phyloP scores from a whole-genome alignment of 805 yeast genomes.

The Kluyveromyces aestuarii region DNA sequence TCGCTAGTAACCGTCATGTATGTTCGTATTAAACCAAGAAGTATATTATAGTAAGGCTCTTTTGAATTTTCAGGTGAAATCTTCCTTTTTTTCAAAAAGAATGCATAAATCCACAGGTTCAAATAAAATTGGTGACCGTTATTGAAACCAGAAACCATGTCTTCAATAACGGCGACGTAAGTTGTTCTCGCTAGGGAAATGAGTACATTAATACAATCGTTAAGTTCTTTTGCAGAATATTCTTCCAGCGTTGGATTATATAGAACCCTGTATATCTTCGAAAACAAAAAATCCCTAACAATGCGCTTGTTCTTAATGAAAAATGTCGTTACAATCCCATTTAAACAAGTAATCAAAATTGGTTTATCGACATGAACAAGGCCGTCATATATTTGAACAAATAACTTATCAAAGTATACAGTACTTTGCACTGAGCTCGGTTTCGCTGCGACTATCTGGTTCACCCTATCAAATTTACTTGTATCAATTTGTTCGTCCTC shows the following conservation, averaged over 20 bases:
- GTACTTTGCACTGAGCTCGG: constrained; percentile 43
- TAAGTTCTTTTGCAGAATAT: constrained; percentile 41
- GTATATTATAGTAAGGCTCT: constrained; percentile 23
- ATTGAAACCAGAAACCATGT: constrained; percentile 16
- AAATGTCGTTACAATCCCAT: constrained; percentile 44
- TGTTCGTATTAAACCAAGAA: constrained; percentile 27
- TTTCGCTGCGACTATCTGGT: constrained; percentile 52
- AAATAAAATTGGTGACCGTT: constrained; percentile 18
- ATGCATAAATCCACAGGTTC: constrained; percentile 31
- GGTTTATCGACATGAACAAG: constrained; percentile 56
- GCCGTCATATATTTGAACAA: constrained; percentile 52
- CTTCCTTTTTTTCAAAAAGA: constrained; percentile 27
- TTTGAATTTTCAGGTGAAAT: constrained; percentile 10
- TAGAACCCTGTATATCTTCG: constrained; percentile 38
- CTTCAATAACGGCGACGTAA: constrained; percentile 27
- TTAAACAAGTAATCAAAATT: constrained; percentile 44
- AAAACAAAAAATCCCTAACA: constrained; percentile 50
- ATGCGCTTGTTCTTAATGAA: constrained; percentile 43
- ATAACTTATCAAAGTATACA: constrained; percentile 49
- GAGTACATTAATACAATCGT: constrained; percentile 57
- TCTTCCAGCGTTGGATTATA: constrained; percentile 25
- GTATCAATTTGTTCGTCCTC: constrained; percentile 55
- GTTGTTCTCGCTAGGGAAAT: constrained; percentile 48
- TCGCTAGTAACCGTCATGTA: constrained; percentile 25
- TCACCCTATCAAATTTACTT: constrained; percentile 58